These are phyloP conservation scores for Circinella minor DNA, from an alignment of 371 early-diverging fungal species.

Conservation along the genomic window DNA sequence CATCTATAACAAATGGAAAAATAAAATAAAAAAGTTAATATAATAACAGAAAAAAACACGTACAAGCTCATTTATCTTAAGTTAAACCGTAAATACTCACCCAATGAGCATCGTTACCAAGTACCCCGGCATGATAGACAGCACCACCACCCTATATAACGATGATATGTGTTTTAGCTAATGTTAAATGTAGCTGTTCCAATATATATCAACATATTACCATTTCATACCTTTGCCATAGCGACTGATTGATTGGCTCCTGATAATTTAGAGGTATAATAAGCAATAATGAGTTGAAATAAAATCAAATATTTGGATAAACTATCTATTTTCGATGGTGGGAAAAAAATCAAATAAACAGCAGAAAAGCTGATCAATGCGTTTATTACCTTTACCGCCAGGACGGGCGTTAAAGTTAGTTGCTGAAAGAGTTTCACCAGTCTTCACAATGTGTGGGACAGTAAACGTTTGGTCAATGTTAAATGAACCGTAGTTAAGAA, in stretches of 20 bases:
- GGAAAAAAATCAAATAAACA: too few species aligned
- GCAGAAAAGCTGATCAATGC: too few species aligned
- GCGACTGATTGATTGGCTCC: constrained; percentile 90
- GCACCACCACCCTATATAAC: constrained; percentile 62
- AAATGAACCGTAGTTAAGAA: constrained; percentile 82
- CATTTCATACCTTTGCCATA: constrained; percentile 59
- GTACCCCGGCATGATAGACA: constrained; percentile 78
- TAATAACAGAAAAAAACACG: too few species aligned
- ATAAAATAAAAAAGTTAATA: too few species aligned
- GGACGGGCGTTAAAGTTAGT: constrained; percentile 65
- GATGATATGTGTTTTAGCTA: not conserved
- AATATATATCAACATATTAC: not conserved
- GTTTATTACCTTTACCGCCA: constrained; percentile 74
- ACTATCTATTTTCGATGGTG: not conserved
- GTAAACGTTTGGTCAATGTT: constrained; percentile 90
- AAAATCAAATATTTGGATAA: not conserved
- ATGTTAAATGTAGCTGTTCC: too few species aligned
- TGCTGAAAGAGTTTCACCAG: constrained; percentile 85
- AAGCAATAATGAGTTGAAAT: not conserved
- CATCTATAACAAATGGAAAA: constrained; percentile 19
- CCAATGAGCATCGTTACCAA: constrained; percentile 90
- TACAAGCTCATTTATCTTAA: not conserved
- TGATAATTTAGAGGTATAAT: constrained; percentile 12
- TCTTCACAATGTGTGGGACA: constrained; percentile 80
- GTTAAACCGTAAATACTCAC: constrained; percentile 41